Conservation (phyloP, 129 eudicot species). For the Artemisia argyi region DNA sequence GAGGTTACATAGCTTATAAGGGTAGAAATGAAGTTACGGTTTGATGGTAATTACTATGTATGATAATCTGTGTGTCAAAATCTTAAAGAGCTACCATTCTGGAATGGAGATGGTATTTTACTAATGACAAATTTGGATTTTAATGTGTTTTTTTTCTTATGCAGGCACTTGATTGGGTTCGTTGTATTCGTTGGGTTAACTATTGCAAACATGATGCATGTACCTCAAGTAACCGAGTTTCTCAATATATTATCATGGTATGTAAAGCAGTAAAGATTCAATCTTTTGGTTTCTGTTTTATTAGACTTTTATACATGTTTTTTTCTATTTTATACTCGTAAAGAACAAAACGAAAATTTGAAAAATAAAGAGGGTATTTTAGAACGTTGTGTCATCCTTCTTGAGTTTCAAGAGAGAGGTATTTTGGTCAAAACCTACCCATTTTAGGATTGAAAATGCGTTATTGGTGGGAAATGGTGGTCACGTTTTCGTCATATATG, state of each 20-base stretch:
- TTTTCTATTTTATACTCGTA: neutral
- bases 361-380: neutral
- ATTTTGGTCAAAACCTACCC: neutral
- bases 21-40: neutral
- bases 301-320: neutral
- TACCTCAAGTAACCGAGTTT: slow-evolving; percentile 68
- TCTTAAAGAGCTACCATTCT: neutral
- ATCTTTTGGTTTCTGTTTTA: slow-evolving; percentile 9
- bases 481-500: slow-evolving; percentile 4
- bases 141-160: slow-evolving; percentile 32
- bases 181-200: slow-evolving; percentile 69
- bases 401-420: slow-evolving; percentile 7
- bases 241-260: slow-evolving; percentile 74
- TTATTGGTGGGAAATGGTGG: neutral
- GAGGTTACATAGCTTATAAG: slow-evolving; percentile 3
- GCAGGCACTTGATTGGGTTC: slow-evolving; percentile 94
- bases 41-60: neutral
- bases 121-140: neutral
- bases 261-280: slow-evolving; percentile 28
- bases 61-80: neutral
- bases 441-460: neutral
- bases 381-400: slow-evolving; percentile 2
- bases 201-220: slow-evolving; percentile 50
- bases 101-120: neutral
- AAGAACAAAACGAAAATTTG: neutral